These are phyloP conservation scores for Jatropha multifida DNA, from an alignment of 441 rosid genomes.

Conservation along the genomic window DNA sequence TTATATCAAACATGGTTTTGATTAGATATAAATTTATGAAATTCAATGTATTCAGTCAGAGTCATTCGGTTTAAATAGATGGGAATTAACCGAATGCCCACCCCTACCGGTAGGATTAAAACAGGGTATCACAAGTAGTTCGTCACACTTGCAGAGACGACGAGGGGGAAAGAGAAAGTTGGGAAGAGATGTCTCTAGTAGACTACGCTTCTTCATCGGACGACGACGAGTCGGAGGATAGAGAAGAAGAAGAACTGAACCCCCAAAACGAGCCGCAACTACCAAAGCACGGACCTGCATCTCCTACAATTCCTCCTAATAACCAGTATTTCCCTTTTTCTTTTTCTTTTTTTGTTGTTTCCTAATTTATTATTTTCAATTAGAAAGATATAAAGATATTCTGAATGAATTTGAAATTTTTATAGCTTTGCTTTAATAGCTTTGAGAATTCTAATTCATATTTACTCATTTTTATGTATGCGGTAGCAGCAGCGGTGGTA, in stretches of 20 bases:
- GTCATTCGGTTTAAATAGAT: too few species aligned
- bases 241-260: constrained; percentile 17
- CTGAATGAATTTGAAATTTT: background rate
- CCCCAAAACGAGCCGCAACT: background rate
- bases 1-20: too few species aligned
- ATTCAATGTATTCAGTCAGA: too few species aligned
- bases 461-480: background rate
- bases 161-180: background rate
- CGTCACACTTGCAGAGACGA: background rate
- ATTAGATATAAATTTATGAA: too few species aligned
- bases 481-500: constrained; percentile 12
- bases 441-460: background rate
- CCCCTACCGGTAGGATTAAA: too few species aligned
- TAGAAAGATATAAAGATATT: too few species aligned
- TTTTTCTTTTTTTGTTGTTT: background rate
- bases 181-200: constrained; percentile 45
- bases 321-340: constrained; percentile 29
- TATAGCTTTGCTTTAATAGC: background rate
- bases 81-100: too few species aligned
- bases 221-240: constrained; percentile 43
- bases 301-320: constrained; percentile 19
- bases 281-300: constrained; percentile 23
- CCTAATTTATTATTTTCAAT: too few species aligned
- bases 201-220: constrained; percentile 71
- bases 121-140: too few species aligned